phyloP scores from a whole-genome alignment of 768 basidiomycete species.

The Gelatoporia subvermispora region DNA sequence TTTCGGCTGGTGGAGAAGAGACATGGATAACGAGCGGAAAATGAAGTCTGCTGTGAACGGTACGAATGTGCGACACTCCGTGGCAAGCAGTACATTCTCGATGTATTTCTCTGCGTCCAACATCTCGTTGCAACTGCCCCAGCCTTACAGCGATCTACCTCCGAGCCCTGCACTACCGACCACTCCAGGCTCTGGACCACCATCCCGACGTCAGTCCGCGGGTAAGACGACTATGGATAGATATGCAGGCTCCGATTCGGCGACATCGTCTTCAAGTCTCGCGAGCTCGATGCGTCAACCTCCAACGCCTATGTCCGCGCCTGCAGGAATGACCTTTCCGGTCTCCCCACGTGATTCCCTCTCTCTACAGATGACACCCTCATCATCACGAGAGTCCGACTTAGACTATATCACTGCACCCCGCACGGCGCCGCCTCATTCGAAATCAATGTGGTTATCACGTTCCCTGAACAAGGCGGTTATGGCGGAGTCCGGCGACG shows the following conservation, averaged over 20 bases:
- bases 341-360: slow-evolving; percentile 18
- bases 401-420: slow-evolving; percentile 4
- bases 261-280: slow-evolving; percentile 10
- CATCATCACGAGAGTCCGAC: background rate
- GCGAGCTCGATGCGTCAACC: slow-evolving; percentile 2
- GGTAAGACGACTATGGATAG: slow-evolving; percentile 2
- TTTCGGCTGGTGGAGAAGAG: slow-evolving; percentile 74
- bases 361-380: slow-evolving; percentile 4
- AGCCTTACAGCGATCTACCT: slow-evolving; percentile 10
- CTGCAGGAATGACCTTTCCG: slow-evolving; percentile 18
- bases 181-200: background rate
- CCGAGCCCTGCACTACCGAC: slow-evolving; percentile 13
- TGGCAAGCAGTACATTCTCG: slow-evolving; percentile 53
- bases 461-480: background rate
- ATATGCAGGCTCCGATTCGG: slow-evolving; percentile 10
- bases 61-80: slow-evolving; percentile 34
- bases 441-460: background rate
- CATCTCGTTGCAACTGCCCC: slow-evolving; percentile 24
- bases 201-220: background rate
- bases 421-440: slow-evolving; percentile 2
- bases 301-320: slow-evolving; percentile 4
- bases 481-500: slow-evolving; percentile 4
- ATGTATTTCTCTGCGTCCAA: slow-evolving; percentile 50
- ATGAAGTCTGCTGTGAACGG: slow-evolving; percentile 14
- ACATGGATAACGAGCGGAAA: slow-evolving; percentile 56